Conservation (phyloP, 208 protist genomes). For the Acanthamoeba quina region DNA sequence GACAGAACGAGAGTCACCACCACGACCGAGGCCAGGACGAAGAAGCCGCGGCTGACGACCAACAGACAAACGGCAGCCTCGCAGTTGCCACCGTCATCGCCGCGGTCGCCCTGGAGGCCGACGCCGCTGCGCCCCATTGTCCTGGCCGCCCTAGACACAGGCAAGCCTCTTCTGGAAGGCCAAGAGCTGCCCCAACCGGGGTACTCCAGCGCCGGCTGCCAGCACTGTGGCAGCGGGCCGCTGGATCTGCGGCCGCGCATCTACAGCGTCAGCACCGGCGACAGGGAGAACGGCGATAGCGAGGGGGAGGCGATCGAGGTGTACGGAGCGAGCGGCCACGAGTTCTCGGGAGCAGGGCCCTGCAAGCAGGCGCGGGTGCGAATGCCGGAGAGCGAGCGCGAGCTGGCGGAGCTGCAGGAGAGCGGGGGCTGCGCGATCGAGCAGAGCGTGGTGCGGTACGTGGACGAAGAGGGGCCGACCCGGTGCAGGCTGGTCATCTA, state of each 20-base stretch:
- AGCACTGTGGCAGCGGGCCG: too few species aligned
- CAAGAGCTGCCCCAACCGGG: too few species aligned
- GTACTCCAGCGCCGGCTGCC: too few species aligned
- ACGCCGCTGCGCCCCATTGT: too few species aligned
- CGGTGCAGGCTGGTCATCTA: background rate
- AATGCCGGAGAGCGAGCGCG: background rate
- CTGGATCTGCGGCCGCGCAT: too few species aligned
- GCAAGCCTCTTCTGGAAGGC: too few species aligned
- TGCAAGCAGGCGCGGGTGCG: background rate
- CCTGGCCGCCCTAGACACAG: too few species aligned
- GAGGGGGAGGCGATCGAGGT: background rate
- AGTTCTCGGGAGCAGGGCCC: background rate
- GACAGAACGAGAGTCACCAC: background rate
- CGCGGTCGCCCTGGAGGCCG: too few species aligned
- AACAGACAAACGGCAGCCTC: too few species aligned
- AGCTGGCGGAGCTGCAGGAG: background rate
- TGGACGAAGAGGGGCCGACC: background rate
- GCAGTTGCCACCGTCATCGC: background rate
- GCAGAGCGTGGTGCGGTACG: background rate
- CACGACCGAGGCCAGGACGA: background rate
- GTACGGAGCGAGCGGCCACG: background rate
- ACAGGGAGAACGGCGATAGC: background rate
- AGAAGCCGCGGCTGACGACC: background rate
- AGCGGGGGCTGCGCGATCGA: background rate
- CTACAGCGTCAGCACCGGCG: background rate